phyloP scores from a whole-genome alignment of 441 rosid species.

The Biscutella laevigata region DNA sequence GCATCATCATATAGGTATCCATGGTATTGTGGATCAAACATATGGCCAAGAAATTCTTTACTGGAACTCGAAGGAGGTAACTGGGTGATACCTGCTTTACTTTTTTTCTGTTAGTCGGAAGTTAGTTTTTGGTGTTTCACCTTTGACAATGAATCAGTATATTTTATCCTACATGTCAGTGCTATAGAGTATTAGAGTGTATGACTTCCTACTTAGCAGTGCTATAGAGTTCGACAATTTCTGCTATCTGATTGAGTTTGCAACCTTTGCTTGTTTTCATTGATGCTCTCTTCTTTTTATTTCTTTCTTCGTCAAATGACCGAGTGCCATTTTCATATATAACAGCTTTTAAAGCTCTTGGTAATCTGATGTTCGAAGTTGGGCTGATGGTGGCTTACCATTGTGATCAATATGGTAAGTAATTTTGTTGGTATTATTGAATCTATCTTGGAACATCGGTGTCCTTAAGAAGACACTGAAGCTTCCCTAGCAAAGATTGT shows the following conservation, averaged over 20 bases:
- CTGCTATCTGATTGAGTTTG: background rate
- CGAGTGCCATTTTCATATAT: constrained; percentile 15
- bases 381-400: constrained; percentile 85
- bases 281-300: background rate
- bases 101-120: background rate
- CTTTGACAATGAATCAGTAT: background rate
- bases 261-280: background rate
- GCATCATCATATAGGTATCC: constrained; percentile 61
- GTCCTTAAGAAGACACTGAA: background rate
- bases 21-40: constrained; percentile 79
- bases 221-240: background rate
- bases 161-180: too few relatives aligned
- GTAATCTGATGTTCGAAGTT: constrained; percentile 74
- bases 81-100: constrained; percentile 11
- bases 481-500: background rate
- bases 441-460: background rate
- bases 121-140: background rate
- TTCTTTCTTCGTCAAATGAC: constrained; percentile 5
- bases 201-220: background rate
- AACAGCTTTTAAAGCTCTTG: constrained; percentile 85
- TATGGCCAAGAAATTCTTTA: constrained; percentile 67
- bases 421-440: background rate
- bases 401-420: constrained; percentile 79
- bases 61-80: constrained; percentile 87
- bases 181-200: too few relatives aligned